phyloP scores from a whole-genome alignment of 106 monocot species.

The Dendrobium nobile region DNA sequence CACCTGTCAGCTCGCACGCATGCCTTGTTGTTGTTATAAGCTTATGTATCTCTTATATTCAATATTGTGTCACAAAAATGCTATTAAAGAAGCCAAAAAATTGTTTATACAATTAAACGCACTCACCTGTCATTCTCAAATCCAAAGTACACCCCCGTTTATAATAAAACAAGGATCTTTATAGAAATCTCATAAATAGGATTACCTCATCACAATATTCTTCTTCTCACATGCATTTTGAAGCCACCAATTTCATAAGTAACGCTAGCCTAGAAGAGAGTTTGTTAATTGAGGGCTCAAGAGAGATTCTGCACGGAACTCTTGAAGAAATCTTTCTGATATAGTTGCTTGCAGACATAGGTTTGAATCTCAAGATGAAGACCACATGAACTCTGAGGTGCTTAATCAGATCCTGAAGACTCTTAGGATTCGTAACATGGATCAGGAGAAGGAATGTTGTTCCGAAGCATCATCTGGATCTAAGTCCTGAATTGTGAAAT shows the following conservation, averaged over 20 bases:
- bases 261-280: not conserved
- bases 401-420: not conserved
- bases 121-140: no score
- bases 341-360: not conserved
- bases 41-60: no score
- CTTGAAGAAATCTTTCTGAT: not conserved
- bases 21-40: no score
- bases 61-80: no score
- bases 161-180: not conserved
- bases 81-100: no score
- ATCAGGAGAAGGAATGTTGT: not conserved
- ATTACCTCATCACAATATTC: not conserved
- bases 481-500: not conserved
- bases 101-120: no score
- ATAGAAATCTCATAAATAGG: not conserved
- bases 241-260: not conserved
- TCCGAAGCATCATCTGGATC: not conserved
- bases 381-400: not conserved
- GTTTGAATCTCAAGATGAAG: not conserved
- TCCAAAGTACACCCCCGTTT: no score
- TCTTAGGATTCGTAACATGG: not conserved
- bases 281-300: not conserved
- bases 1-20: no score
- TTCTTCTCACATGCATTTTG: not conserved
- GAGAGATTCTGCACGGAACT: not conserved